Conservation (phyloP, 2,329 filamentous ascomycete species). For the Aspergillus fischeri region DNA sequence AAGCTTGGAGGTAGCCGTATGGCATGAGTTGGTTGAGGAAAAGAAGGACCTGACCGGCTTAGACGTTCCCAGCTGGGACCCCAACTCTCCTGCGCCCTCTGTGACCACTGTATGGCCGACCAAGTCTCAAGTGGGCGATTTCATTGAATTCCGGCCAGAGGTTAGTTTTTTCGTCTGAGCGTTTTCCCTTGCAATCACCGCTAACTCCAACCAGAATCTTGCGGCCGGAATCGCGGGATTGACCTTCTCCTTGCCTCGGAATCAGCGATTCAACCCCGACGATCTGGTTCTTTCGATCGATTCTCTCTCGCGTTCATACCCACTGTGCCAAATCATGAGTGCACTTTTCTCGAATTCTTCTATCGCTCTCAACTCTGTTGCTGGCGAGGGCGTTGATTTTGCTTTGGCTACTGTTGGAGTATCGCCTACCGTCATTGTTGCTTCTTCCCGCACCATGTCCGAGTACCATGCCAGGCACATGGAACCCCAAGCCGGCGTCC, state of each 20-base stretch:
- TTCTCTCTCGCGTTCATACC: conserved; percentile 72
- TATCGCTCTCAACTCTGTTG: conserved; percentile 83
- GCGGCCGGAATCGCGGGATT: conserved; percentile 79
- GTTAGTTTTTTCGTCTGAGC: conserved; percentile 33
- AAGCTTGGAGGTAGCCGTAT: conserved; percentile 77
- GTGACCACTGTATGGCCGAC: conserved; percentile 41
- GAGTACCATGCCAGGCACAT: conserved; percentile 62
- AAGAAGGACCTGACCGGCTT: conserved; percentile 54
- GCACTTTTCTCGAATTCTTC: conserved; percentile 82
- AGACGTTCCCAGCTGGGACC: conserved; percentile 62
- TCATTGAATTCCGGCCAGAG: conserved; percentile 74
- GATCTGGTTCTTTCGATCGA: conserved; percentile 86
- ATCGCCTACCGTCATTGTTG: conserved; percentile 76
- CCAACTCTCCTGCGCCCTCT: conserved; percentile 46
- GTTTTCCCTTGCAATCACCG: neutral
- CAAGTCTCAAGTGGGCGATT: conserved; percentile 53
- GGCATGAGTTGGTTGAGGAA: conserved; percentile 83
- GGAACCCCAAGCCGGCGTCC: conserved; percentile 55
- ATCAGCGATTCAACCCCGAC: conserved; percentile 66
- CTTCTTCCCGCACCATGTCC: conserved; percentile 68
- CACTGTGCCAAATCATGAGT: conserved; percentile 72
- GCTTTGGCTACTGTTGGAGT: conserved; percentile 67
- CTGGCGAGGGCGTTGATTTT: conserved; percentile 68
- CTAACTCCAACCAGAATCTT: conserved; percentile 58
- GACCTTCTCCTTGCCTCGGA: conserved; percentile 68